Percentiles rank a stretch among this genome's conserved stretches.
Conservation (phyloP, 768 basidiomycete genomes). For the Psilocybe azurescens region DNA sequence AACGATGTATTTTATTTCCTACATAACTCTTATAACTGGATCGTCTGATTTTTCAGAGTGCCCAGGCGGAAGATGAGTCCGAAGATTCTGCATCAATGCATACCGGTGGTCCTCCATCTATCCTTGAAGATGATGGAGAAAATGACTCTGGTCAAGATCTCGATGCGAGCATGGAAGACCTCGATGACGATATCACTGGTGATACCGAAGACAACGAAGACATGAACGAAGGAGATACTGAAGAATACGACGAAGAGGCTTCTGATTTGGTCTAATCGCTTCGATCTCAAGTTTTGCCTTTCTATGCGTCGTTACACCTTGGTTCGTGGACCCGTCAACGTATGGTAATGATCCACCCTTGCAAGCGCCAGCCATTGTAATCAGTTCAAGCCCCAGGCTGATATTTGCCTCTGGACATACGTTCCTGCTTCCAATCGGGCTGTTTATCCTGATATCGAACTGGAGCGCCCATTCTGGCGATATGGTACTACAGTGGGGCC, state of each 20-base stretch:
- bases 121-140: conserved; percentile 54
- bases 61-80: conserved; percentile 52
- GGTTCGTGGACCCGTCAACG: neutral
- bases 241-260: conserved; percentile 58
- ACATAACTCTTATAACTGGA: neutral
- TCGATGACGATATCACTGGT: conserved; percentile 50
- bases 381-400: too few relatives aligned
- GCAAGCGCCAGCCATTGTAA: too few relatives aligned
- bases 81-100: conserved; percentile 52
- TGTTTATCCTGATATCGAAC: too few relatives aligned
- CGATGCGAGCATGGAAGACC: conserved; percentile 68
- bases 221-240: conserved; percentile 50
- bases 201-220: conserved; percentile 50
- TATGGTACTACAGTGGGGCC: neutral
- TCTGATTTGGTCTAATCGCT: conserved; percentile 31
- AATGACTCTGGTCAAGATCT: conserved; percentile 56
- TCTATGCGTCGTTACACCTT: neutral
- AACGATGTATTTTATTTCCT: conserved; percentile 63
- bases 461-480: too few relatives aligned
- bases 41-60: neutral
- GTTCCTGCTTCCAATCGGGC: too few relatives aligned
- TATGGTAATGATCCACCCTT: too few relatives aligned
- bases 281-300: neutral
- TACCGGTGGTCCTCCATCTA: conserved; percentile 45
- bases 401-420: too few relatives aligned